These are phyloP conservation scores for Fraxinus americana DNA, from an alignment of 257 asterid genomes.

Conservation along the genomic window DNA sequence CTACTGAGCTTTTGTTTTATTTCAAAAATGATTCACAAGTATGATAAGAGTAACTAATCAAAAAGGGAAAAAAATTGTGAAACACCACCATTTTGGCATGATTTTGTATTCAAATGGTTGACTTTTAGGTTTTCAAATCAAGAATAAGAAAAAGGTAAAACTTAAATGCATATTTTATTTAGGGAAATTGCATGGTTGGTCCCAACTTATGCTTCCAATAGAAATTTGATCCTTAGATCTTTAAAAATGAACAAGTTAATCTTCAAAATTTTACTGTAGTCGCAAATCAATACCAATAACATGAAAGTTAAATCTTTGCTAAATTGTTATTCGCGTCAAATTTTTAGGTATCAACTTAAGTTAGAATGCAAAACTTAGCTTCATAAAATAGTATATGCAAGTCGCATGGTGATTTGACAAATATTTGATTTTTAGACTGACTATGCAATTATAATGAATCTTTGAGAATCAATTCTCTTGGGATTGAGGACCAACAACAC, in stretches of 20 bases:
- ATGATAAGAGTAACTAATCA: constrained; percentile 26
- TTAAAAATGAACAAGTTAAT: neutral
- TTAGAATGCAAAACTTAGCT: too few relatives aligned
- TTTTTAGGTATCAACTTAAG: too few relatives aligned
- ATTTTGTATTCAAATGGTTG: neutral
- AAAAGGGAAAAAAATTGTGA: neutral
- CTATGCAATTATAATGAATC: too few relatives aligned
- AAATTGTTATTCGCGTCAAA: neutral
- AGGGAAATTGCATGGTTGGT: neutral
- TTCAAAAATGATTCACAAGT: constrained; percentile 36
- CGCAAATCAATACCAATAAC: neutral
- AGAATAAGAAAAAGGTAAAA: neutral
- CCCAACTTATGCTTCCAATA: neutral
- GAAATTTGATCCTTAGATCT: neutral
- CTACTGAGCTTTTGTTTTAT: constrained; percentile 15
- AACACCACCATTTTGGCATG: constrained; percentile 19
- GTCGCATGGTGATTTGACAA: neutral
- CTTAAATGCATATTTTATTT: neutral
- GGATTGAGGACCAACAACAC: neutral
- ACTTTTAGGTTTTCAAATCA: neutral
- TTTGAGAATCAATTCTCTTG: neutral
- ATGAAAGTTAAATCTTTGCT: neutral
- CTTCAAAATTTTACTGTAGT: neutral
- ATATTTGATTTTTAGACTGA: too few relatives aligned
- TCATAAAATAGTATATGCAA: neutral